phyloP scores from a whole-genome alignment of 1,284 basidiomycete genomes.

The Puccinia sorghi region DNA sequence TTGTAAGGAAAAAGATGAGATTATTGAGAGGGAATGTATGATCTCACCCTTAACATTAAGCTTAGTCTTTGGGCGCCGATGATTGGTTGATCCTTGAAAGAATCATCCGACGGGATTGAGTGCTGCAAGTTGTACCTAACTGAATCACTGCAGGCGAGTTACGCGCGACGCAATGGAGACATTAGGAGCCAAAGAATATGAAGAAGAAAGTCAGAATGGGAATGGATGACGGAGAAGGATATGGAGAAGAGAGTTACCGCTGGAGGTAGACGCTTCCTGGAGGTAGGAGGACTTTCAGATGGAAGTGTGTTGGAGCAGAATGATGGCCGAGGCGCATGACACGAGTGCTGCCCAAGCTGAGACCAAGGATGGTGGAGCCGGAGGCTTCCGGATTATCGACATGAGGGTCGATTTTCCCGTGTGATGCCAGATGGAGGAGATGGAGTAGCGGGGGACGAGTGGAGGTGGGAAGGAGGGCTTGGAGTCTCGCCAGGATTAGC shows the following conservation, averaged over 20 bases:
- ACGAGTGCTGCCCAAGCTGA: constrained; percentile 47
- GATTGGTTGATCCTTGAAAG: constrained; percentile 1
- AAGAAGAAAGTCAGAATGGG: not conserved
- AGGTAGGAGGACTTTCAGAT: constrained; percentile 33
- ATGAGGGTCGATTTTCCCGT: constrained; percentile 42
- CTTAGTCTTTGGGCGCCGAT: constrained; percentile 43
- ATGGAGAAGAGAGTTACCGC: constrained; percentile 12
- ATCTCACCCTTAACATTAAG: constrained; percentile 42
- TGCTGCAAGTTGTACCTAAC: constrained; percentile 34
- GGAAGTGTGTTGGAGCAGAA: not conserved
- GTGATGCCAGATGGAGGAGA: constrained; percentile 41
- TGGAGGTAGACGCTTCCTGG: constrained; percentile 47
- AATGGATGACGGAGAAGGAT: not conserved
- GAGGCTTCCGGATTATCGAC: constrained; percentile 47
- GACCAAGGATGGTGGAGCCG: constrained; percentile 39
- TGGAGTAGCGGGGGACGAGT: constrained; percentile 31
- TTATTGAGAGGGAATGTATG: not conserved
- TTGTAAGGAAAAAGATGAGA: too few species aligned
- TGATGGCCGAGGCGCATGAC: constrained; percentile 32
- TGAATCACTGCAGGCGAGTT: not conserved
- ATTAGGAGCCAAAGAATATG: not conserved
- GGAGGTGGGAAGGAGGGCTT: not conserved
- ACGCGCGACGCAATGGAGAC: not conserved
- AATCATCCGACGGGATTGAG: constrained; percentile 19
- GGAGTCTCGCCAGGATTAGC: not conserved